These are phyloP conservation scores for Amanita exitialis DNA, from an alignment of 768 basidiomycete genomes.

Conservation along the genomic window DNA sequence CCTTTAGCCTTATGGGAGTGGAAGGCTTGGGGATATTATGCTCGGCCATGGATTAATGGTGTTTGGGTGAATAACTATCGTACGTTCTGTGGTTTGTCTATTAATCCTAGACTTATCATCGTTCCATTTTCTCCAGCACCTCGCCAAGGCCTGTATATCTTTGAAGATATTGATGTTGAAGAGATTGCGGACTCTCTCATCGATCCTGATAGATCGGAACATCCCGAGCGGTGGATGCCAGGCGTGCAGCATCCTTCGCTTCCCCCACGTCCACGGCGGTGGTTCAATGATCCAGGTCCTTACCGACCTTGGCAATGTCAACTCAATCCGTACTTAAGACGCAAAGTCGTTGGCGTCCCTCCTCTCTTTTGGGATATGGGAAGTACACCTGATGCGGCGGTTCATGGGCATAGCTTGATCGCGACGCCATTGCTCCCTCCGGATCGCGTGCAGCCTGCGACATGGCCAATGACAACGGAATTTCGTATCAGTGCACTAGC, in stretches of 20 bases:
- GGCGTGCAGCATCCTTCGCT: conserved; percentile 30
- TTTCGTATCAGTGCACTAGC: conserved; percentile 1
- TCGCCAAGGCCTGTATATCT: conserved; percentile 8
- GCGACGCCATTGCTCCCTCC: conserved; percentile 2
- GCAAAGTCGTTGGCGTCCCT: not conserved
- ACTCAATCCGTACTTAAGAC: conserved; percentile 5
- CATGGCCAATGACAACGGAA: conserved; percentile 1
- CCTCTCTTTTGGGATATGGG: conserved; percentile 7
- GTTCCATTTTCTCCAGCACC: not conserved
- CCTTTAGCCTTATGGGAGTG: conserved; percentile 23
- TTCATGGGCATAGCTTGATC: conserved; percentile 1
- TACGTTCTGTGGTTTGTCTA: conserved; percentile 17
- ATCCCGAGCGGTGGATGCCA: conserved; percentile 39
- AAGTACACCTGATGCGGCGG: not conserved
- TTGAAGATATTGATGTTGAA: conserved; percentile 14
- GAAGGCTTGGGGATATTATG: conserved; percentile 47
- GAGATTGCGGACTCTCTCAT: conserved; percentile 22
- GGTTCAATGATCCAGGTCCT: not conserved
- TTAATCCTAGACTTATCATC: not conserved
- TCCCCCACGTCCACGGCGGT: conserved; percentile 3
- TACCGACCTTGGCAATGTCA: not conserved
- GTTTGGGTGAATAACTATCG: conserved; percentile 32
- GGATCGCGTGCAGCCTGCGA: conserved; percentile 3
- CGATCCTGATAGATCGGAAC: conserved; percentile 19
- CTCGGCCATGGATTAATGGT: conserved; percentile 32